Conservation (phyloP, 768 basidiomycete species). For the Filobasidium wieringae region DNA sequence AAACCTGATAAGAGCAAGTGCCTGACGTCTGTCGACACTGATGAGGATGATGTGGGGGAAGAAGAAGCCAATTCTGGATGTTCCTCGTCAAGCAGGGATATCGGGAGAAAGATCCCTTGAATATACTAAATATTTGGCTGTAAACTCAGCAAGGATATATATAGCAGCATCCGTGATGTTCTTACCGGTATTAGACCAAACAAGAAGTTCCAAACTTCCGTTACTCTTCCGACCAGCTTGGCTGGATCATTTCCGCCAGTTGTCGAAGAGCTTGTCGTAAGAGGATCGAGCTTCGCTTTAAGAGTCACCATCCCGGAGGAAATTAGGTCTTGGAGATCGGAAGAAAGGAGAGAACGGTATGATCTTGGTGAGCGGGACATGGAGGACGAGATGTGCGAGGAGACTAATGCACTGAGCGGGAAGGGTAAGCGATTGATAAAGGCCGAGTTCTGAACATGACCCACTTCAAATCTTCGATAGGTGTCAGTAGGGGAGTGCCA, state of each 20-base stretch:
- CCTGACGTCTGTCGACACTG: conserved; percentile 19
- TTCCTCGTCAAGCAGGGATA: conserved; percentile 10
- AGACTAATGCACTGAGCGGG: conserved; percentile 48
- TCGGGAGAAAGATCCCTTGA: conserved; percentile 36
- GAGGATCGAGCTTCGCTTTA: conserved; percentile 63
- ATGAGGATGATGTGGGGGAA: conserved; percentile 13
- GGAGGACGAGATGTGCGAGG: conserved; percentile 61
- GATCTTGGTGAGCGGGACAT: conserved; percentile 50
- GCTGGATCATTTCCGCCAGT: conserved; percentile 36
- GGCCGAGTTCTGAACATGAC: conserved; percentile 1
- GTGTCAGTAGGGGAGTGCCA: conserved; percentile 68
- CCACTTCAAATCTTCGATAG: conserved; percentile 79
- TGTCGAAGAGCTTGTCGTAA: conserved; percentile 34
- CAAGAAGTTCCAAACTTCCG: conserved; percentile 87
- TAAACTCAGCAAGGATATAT: no score
- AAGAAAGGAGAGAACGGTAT: conserved; percentile 48
- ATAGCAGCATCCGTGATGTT: background rate
- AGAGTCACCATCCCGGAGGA: conserved; percentile 82
- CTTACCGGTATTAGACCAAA: conserved; percentile 47
- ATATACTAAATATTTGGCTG: conserved; percentile 29
- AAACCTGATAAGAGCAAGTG: conserved; percentile 35
- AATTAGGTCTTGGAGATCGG: conserved; percentile 71
- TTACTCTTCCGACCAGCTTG: conserved; percentile 60
- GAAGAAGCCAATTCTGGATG: conserved; percentile 16
- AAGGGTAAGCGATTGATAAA: background rate